phyloP scores from a whole-genome alignment of 768 basidiomycete genomes.

The Trametes gibbosa region DNA sequence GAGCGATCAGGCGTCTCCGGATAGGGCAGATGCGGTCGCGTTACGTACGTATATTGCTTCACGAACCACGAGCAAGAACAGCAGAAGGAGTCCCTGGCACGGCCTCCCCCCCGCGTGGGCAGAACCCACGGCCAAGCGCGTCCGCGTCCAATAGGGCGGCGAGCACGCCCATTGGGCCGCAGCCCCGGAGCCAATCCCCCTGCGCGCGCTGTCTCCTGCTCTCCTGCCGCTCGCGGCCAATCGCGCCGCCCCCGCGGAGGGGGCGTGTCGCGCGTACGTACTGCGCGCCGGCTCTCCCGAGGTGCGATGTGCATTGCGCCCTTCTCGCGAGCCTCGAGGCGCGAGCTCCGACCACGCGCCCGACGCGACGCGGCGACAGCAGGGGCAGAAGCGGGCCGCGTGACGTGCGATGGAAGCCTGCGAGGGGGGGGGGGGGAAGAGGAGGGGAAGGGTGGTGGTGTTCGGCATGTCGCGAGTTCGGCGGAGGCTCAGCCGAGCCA shows the following conservation, averaged over 20 bases:
- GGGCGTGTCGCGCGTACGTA: neutral
- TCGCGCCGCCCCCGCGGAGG: neutral
- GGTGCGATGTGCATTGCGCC: neutral
- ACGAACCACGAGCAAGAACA: no score
- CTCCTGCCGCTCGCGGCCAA: neutral
- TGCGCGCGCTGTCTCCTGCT: neutral
- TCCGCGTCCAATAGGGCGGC: neutral
- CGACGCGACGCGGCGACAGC: neutral
- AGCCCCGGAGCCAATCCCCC: neutral
- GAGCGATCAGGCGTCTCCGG: neutral
- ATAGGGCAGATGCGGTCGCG: neutral
- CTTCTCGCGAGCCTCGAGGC: neutral
- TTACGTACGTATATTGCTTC: neutral
- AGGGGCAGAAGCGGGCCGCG: constrained; percentile 11
- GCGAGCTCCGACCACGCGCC: neutral
- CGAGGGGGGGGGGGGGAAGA: no score
- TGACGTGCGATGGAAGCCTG: constrained; percentile 26
- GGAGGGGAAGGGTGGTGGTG: no score
- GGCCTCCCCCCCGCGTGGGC: no score
- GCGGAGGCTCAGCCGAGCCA: constrained; percentile 19
- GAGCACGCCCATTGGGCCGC: neutral
- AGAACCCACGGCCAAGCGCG: no score
- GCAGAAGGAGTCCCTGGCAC: no score
- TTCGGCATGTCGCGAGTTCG: neutral
- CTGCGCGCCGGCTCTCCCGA: neutral